These are phyloP conservation scores for Xylariaceae sp. DNA, from an alignment of 2,329 filamentous ascomycete species.

Conservation along the genomic window DNA sequence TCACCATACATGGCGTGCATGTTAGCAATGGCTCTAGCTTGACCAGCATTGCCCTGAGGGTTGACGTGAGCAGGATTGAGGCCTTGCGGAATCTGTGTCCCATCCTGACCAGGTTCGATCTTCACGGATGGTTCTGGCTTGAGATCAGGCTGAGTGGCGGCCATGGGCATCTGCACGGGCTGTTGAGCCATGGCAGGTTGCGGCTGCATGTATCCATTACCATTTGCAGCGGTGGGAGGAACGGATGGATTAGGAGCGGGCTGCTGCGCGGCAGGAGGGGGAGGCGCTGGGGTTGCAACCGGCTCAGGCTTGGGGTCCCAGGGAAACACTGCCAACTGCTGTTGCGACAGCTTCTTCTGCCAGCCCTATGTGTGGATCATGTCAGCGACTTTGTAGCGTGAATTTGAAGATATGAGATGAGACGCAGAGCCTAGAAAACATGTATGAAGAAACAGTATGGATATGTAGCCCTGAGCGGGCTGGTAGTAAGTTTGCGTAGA, in stretches of 20 bases:
- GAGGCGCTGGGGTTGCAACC: slow-evolving; percentile 39
- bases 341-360: slow-evolving; percentile 84
- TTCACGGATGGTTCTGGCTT: slow-evolving; percentile 47
- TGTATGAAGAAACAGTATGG: no score
- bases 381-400: slow-evolving; percentile 11
- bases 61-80: slow-evolving; percentile 5
- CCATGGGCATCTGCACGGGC: slow-evolving; percentile 24
- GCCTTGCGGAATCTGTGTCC: slow-evolving; percentile 15
- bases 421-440: no score
- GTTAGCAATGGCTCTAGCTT: slow-evolving; percentile 50
- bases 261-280: slow-evolving; percentile 25
- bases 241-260: slow-evolving; percentile 20
- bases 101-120: slow-evolving; percentile 42
- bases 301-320: slow-evolving; percentile 87
- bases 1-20: slow-evolving; percentile 58
- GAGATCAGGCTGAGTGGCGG: slow-evolving; percentile 32
- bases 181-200: slow-evolving; percentile 17
- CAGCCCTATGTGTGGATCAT: slow-evolving; percentile 64
- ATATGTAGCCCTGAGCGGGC: no score
- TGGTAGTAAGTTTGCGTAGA: no score
- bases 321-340: slow-evolving; percentile 83
- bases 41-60: neutral
- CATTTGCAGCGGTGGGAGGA: slow-evolving; percentile 24
- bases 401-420: neutral
- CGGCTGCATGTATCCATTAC: slow-evolving; percentile 28